Evolutionary conservation across 352 stramenopile genomes (phyloP).

Genomic region (Phytophthora tubulina): DNA sequence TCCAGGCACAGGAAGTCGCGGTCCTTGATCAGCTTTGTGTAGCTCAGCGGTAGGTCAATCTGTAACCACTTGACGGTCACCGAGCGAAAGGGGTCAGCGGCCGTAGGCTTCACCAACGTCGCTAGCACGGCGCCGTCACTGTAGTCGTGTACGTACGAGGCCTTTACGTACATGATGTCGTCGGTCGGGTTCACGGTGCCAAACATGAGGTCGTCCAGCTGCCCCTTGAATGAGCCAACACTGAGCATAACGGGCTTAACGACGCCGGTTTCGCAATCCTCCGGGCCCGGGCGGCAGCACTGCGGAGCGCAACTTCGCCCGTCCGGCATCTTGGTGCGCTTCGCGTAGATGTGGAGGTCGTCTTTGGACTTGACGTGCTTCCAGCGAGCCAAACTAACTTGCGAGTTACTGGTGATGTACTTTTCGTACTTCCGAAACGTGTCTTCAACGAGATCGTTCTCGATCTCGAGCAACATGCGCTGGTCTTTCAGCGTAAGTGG

Average conservation of each 20-base stretch:
- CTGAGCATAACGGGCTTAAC: conserved; percentile 31
- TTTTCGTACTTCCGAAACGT: conserved; percentile 39
- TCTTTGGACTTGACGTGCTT: conserved; percentile 40
- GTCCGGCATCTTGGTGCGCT: conserved; percentile 11
- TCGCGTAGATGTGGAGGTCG: conserved; percentile 34
- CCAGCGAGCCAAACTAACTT: conserved; percentile 31
- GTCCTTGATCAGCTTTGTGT: conserved; percentile 25
- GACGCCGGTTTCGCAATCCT: background rate
- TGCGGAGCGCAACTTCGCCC: background rate
- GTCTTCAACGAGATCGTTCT: conserved; percentile 30
- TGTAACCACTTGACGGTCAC: conserved; percentile 37
- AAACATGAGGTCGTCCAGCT: conserved; percentile 55
- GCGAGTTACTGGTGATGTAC: conserved; percentile 28
- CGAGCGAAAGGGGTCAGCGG: conserved; percentile 20
- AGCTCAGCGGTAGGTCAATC: conserved; percentile 26
- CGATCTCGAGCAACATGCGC: conserved; percentile 23
- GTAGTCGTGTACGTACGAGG: conserved; percentile 25
- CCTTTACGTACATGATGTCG: conserved; percentile 39
- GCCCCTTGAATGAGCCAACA: conserved; percentile 37
- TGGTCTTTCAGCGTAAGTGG: conserved; percentile 34
- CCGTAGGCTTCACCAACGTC: conserved; percentile 18
- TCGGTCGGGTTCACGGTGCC: conserved; percentile 45
- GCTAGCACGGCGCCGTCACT: conserved; percentile 37
- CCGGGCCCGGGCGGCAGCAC: background rate
- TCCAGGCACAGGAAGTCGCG: conserved; percentile 36